Percentiles rank a stretch among this genome's conserved stretches.
phyloP scores from a whole-genome alignment of 2,329 filamentous ascomycete genomes.

The Colletotrichum australisinense region DNA sequence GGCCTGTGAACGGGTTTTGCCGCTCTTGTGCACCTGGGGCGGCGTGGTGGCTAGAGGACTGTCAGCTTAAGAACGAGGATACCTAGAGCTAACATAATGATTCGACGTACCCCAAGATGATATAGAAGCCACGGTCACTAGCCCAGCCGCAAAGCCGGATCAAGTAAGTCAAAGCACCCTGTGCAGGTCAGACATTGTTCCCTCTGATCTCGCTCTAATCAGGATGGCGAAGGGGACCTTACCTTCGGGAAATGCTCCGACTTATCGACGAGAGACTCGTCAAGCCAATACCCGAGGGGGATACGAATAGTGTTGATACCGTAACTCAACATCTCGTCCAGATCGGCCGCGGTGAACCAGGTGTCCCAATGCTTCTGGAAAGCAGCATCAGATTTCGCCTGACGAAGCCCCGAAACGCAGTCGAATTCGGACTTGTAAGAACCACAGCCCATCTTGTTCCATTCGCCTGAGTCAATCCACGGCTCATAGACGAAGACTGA shows the following conservation, averaged over 20 bases:
- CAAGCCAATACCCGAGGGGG: constrained; percentile 67
- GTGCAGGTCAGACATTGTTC: not conserved
- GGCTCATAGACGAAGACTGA: constrained; percentile 64
- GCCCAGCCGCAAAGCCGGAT: constrained; percentile 60
- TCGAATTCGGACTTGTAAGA: constrained; percentile 61
- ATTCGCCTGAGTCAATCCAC: constrained; percentile 61
- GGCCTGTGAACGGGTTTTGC: constrained; percentile 60
- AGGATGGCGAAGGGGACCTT: not conserved
- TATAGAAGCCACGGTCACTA: constrained; percentile 60
- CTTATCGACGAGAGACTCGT: constrained; percentile 59
- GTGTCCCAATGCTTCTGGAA: constrained; percentile 63
- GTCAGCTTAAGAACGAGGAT: not conserved
- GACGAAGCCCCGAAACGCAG: constrained; percentile 61
- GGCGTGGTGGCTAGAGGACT: constrained; percentile 52
- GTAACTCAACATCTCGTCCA: constrained; percentile 59
- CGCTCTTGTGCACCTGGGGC: constrained; percentile 60
- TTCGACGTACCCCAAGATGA: constrained; percentile 56
- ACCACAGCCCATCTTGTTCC: constrained; percentile 61
- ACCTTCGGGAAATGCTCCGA: constrained; percentile 61
- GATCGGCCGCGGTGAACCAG: constrained; percentile 61
- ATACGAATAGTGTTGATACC: constrained; percentile 66
- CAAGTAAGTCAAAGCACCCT: constrained; percentile 58
- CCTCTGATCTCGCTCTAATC: too few species aligned
- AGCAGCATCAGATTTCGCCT: constrained; percentile 55
- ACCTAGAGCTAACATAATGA: too few species aligned